Evolutionary conservation across 352 stramenopile genomes (phyloP).

Genomic region (Pythium plurisporium): DNA sequence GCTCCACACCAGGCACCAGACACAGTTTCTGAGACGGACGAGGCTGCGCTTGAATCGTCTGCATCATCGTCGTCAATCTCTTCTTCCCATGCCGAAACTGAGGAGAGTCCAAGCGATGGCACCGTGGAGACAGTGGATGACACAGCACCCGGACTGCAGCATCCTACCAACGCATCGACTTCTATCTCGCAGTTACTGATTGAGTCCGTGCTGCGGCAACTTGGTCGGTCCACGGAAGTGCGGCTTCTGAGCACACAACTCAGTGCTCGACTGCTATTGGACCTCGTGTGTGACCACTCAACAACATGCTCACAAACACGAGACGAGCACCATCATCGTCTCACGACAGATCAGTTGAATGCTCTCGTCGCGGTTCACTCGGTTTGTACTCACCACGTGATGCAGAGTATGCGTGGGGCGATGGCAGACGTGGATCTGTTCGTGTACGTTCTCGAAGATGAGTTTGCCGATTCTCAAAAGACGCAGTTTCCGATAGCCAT

Average conservation of each 20-base stretch:
- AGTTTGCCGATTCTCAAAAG: constrained; percentile 46
- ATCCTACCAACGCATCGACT: neutral
- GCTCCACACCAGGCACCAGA: neutral
- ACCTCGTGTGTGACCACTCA: constrained; percentile 44
- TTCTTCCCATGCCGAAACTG: constrained; percentile 12
- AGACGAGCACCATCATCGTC: neutral
- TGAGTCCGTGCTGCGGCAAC: constrained; percentile 35
- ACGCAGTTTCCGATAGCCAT: constrained; percentile 44
- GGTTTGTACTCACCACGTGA: constrained; percentile 61
- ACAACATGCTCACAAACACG: neutral
- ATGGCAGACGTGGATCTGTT: constrained; percentile 81
- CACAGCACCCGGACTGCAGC: neutral
- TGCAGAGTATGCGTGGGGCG: constrained; percentile 77
- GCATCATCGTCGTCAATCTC: constrained; percentile 9
- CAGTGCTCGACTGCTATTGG: constrained; percentile 43
- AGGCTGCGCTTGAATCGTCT: constrained; percentile 4
- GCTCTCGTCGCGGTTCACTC: constrained; percentile 57
- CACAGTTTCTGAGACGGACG: neutral
- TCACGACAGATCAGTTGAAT: constrained; percentile 16
- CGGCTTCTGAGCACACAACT: constrained; percentile 58
- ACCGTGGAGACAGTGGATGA: constrained; percentile 4
- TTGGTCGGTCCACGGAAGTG: constrained; percentile 43
- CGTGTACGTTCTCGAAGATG: constrained; percentile 76
- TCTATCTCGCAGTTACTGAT: constrained; percentile 41
- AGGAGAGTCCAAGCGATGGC: constrained; percentile 12